Evolutionary conservation across 306 rosid genomes (phyloP), one percentile per base, ranked within the genome.

Genomic region (Vicia faba): DNA sequence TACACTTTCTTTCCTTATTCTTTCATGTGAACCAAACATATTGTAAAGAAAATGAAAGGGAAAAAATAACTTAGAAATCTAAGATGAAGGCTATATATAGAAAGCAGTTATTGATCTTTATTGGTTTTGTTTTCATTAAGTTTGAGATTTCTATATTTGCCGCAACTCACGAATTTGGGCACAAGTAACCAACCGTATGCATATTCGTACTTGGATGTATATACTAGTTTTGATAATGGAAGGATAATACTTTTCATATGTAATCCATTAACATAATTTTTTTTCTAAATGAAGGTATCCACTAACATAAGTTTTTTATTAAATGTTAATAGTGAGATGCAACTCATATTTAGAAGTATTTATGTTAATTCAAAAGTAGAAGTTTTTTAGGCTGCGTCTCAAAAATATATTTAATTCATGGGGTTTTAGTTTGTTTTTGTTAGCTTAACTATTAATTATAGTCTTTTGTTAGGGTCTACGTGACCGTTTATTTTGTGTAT

Each of bases 81-180:
- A 69, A 53, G 49, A 68, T 55, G 19, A 73, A 36, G 36, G 73
- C 57, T 68, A 66, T 56, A 72, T 68, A 46, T 64, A 43, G 76
- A 74, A 79, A 78, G 9, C 23, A 19, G 16, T 39, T 54, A 48
- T 50, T 48, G 46, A 18, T 38, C 29, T 48, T 19, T 72, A 18
- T 44, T 41, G 20, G 43, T 38, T 40, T 66, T 50, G 15, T 26
- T 44, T 43, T 35, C 13, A 11, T 49, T 38, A 26, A 62, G 44
- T 51, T 41, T 69, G 67, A 43, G 11, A 38, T 64, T 7, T 76
- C 69, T 61, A 23, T 58, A 44, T 63, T 40, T 59, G 73, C 38
- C 5, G 36, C 44, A 44, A 35, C 25, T 43, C 5, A 60, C 5
- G 51, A 40, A 31, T 20, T 19, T 60, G 66, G 58, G 38, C 33